Conservation (phyloP, 768 basidiomycete species). For the Mycena galopus region DNA sequence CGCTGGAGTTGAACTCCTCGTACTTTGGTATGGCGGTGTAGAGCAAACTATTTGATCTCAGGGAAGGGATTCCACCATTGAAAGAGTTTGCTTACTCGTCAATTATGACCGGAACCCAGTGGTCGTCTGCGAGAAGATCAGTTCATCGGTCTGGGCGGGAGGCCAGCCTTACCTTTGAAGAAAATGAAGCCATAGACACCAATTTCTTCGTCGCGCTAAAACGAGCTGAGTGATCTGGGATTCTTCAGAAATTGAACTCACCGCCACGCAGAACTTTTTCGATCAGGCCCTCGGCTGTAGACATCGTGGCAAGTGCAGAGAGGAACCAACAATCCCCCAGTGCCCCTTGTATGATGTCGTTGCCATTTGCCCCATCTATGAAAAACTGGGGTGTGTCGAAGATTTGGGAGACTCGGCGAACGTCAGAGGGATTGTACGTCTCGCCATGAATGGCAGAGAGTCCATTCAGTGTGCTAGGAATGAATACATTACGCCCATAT, state of each 20-base stretch:
- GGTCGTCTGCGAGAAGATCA: constrained; percentile 7
- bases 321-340: constrained; percentile 69
- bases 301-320: constrained; percentile 62
- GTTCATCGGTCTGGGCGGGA: background rate
- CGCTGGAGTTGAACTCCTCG: constrained; percentile 56
- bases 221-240: background rate
- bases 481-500: background rate
- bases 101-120: constrained; percentile 66
- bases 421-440: constrained; percentile 48
- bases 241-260: constrained; percentile 45
- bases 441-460: background rate
- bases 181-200: constrained; percentile 73
- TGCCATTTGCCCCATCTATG: constrained; percentile 55
- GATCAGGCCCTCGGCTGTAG: constrained; percentile 56
- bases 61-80: background rate
- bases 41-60: constrained; percentile 52
- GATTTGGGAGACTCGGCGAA: constrained; percentile 61
- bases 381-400: constrained; percentile 66
- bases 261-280: constrained; percentile 66
- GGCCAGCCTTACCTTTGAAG: constrained; percentile 56
- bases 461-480: constrained; percentile 5
- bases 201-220: constrained; percentile 61
- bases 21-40: constrained; percentile 65
- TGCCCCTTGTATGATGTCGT: constrained; percentile 61
- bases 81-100: constrained; percentile 58